These are phyloP conservation scores for Begonia peltatifolia DNA, from an alignment of 306 rosid species.

Conservation along the genomic window DNA sequence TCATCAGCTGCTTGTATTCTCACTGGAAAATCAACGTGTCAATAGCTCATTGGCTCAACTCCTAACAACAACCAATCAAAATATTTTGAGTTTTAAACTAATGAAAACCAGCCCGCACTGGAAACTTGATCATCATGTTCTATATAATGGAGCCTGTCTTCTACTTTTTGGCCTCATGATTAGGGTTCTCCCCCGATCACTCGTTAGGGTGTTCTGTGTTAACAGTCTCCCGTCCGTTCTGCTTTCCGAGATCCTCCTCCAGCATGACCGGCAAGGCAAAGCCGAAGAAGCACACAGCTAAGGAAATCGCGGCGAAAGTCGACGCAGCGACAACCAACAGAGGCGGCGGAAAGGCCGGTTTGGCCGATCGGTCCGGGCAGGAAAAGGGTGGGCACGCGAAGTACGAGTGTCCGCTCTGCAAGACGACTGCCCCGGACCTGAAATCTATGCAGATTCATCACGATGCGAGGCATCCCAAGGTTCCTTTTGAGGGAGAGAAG, in stretches of 20 bases:
- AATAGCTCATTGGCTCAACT: too few relatives aligned
- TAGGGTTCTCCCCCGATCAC: not conserved
- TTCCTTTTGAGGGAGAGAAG: conserved; percentile 60
- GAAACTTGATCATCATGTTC: not conserved
- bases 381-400: conserved; percentile 95
- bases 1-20: too few relatives aligned
- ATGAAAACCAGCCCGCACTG: not conserved
- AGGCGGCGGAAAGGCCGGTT: conserved; percentile 92
- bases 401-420: conserved; percentile 90
- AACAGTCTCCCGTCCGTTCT: not conserved
- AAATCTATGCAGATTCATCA: conserved; percentile 97
- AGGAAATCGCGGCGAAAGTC: conserved; percentile 71
- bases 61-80: too few relatives aligned
- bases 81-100: too few relatives aligned
- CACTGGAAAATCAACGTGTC: too few relatives aligned
- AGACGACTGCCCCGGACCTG: conserved; percentile 67
- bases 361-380: conserved; percentile 46
- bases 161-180: not conserved
- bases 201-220: not conserved
- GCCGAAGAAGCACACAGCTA: conserved; percentile 99
- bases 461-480: conserved; percentile 73
- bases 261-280: conserved; percentile 91
- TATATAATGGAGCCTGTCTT: not conserved
- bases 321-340: conserved; percentile 92
- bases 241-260: conserved; percentile 11